Evolutionary conservation across 2,329 filamentous ascomycete genomes (phyloP).

Genomic region (Tetracladium maxilliforme): DNA sequence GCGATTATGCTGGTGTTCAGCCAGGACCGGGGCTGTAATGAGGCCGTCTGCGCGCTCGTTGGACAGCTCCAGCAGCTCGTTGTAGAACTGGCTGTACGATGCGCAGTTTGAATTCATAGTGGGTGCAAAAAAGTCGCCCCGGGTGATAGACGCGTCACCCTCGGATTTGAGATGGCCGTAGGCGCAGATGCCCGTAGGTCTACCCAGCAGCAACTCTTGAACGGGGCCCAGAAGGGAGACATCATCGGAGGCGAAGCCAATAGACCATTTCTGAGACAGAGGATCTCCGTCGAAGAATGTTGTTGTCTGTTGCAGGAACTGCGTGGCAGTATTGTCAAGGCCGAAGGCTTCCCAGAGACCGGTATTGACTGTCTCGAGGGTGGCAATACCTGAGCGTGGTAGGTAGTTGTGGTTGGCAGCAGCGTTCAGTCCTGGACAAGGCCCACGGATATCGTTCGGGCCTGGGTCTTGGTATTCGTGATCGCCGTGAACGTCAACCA

Average conservation of each 20-base stretch:
- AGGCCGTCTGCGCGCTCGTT: slow-evolving; percentile 1
- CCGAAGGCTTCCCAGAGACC: slow-evolving; percentile 6
- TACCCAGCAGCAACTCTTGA: slow-evolving; percentile 4
- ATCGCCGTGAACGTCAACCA: slow-evolving; percentile 3
- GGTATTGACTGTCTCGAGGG: slow-evolving; percentile 1
- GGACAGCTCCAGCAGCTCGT: slow-evolving; percentile 6
- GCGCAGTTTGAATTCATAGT: slow-evolving; percentile 7
- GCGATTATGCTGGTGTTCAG: slow-evolving; percentile 5
- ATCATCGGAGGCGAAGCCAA: slow-evolving; percentile 5
- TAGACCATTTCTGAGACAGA: slow-evolving; percentile 6
- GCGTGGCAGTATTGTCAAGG: slow-evolving; percentile 6
- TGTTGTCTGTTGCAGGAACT: slow-evolving; percentile 5
- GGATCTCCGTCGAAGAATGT: slow-evolving; percentile 8
- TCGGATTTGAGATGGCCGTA: slow-evolving; percentile 5
- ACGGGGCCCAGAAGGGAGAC: slow-evolving; percentile 5
- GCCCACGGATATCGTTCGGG: slow-evolving; percentile 9
- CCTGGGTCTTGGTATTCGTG: slow-evolving; percentile 9
- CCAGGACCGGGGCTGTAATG: slow-evolving; percentile 6
- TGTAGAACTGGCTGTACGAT: slow-evolving; percentile 6
- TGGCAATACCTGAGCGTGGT: slow-evolving; percentile 6
- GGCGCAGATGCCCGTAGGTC: slow-evolving; percentile 6
- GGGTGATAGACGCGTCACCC: slow-evolving; percentile 6
- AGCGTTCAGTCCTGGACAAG: slow-evolving; percentile 13
- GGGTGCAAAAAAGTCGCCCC: slow-evolving; percentile 2
- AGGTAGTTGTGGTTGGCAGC: slow-evolving; percentile 15